Percentiles rank a stretch among this genome's conserved stretches.
Conservation (phyloP, 371 early-diverging fungal species). For the Mortierella sp. region DNA sequence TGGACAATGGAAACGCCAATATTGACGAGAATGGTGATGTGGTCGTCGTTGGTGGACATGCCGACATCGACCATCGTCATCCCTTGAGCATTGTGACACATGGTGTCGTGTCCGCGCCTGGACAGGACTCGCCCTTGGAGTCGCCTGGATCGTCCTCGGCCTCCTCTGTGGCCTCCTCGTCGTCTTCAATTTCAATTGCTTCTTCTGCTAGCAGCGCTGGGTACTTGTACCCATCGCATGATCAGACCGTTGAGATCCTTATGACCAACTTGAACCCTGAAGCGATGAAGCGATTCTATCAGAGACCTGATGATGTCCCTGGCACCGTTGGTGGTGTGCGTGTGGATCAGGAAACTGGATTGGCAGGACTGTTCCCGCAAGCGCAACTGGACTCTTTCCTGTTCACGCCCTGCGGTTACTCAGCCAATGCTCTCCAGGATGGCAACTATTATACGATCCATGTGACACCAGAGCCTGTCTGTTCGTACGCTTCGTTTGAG, state of each 20-base stretch:
- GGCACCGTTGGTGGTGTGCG: conserved; percentile 69
- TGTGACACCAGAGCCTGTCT: conserved; percentile 97
- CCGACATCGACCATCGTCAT: conserved; percentile 6
- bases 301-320: conserved; percentile 57
- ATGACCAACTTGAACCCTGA: conserved; percentile 89
- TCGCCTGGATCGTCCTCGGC: conserved; percentile 39
- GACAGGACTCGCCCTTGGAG: conserved; percentile 13
- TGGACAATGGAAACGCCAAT: conserved; percentile 6
- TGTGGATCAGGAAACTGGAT: conserved; percentile 78
- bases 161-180: conserved; percentile 42
- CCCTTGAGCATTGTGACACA: conserved; percentile 38
- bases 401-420: conserved; percentile 95
- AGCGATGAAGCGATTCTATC: conserved; percentile 77
- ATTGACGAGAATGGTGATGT: conserved; percentile 7
- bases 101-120: conserved; percentile 4
- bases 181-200: conserved; percentile 49
- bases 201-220: conserved; percentile 47
- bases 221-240: conserved; percentile 61
- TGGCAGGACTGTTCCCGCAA: conserved; percentile 79
- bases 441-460: conserved; percentile 94
- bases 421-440: conserved; percentile 85
- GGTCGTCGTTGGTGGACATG: conserved; percentile 27
- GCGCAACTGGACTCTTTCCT: conserved; percentile 84
- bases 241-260: conserved; percentile 93
- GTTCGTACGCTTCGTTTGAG: conserved; percentile 98